Evolutionary conservation across 2,329 filamentous ascomycete species (phyloP), one percentile per base, ranked within the genome.

Genomic region (Pezicula carpinea): DNA sequence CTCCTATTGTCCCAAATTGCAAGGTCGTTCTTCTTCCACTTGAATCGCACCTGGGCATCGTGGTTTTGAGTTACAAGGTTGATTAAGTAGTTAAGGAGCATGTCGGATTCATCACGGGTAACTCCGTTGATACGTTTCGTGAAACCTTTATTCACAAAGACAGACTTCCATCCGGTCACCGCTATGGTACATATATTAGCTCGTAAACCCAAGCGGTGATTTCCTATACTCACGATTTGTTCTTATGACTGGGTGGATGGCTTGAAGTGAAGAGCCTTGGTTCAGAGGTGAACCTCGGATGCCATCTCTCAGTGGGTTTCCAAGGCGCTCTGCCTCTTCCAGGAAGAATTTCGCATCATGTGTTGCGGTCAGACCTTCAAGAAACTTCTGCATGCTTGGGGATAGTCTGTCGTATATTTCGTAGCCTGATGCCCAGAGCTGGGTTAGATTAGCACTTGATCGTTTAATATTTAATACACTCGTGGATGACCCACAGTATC

Each of bases 1-100:
- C 65, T 72, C 43, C 73, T 64, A 56, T 86, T 86, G 57, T 87
- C 83, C 83, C 83, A 87, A 53, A 87, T 82, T 6, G 79, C 76
- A 11, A 74, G 58, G 53, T 79, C 75, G 46, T 77, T 76, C 59
- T 71, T 67, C 47, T 64, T 66, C 75, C 75, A 79, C 48, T 69
- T 67, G 56, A 75, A 79, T 5, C 77, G 69, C 11, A 80, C 75
- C 58, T 80, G 77, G 1, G 74, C 67, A 55, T 82, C 78, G 50
- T 80, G 77, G 57, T 80, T 80, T 58, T 76, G 68, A 10, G 70
- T 70, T 14, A 74, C 65, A 14, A 76, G 58, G 52, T 70, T 68
- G 53, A 73, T 71, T 33, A 51, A 31, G 23, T 47, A 52, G 23
- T 29, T 14, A 13, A 53, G 41, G 18, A 50, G 32, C 52, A 75